Conservation (phyloP, 2,329 filamentous ascomycete species). For the Trematosphaeria pertusa region DNA sequence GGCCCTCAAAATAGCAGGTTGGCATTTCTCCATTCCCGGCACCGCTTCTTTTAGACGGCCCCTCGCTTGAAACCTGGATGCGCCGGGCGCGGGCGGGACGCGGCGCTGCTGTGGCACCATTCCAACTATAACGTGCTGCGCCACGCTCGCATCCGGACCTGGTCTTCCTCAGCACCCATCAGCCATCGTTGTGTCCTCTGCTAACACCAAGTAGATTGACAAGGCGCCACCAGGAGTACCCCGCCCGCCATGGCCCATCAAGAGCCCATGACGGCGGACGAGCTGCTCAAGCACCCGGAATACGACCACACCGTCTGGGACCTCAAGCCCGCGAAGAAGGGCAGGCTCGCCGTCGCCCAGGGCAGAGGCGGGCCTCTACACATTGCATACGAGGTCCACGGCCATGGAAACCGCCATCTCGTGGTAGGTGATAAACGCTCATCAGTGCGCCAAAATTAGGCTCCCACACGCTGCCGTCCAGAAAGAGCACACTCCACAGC, state of each 20-base stretch:
- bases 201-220: background rate
- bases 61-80: constrained; percentile 22
- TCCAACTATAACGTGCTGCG: constrained; percentile 19
- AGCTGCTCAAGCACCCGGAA: constrained; percentile 70
- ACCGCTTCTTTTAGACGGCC: background rate
- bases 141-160: constrained; percentile 16
- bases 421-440: constrained; percentile 63
- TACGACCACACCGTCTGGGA: constrained; percentile 72
- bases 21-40: constrained; percentile 3
- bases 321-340: constrained; percentile 69
- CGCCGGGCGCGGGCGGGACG: constrained; percentile 9
- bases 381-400: constrained; percentile 82
- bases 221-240: constrained; percentile 4
- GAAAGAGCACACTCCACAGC: constrained; percentile 21
- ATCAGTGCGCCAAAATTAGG: constrained; percentile 20
- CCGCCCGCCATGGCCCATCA: constrained; percentile 8
- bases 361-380: constrained; percentile 76
- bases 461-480: constrained; percentile 20
- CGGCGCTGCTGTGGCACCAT: constrained; percentile 21
- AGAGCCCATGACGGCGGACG: constrained; percentile 59
- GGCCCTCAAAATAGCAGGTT: constrained; percentile 24
- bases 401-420: constrained; percentile 73
- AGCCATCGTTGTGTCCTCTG: too few relatives aligned
- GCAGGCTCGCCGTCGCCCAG: constrained; percentile 69
- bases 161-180: background rate